Base-by-base conservation (phyloP, 768 basidiomycete genomes). In the Rhodotorula graminis region DNA sequence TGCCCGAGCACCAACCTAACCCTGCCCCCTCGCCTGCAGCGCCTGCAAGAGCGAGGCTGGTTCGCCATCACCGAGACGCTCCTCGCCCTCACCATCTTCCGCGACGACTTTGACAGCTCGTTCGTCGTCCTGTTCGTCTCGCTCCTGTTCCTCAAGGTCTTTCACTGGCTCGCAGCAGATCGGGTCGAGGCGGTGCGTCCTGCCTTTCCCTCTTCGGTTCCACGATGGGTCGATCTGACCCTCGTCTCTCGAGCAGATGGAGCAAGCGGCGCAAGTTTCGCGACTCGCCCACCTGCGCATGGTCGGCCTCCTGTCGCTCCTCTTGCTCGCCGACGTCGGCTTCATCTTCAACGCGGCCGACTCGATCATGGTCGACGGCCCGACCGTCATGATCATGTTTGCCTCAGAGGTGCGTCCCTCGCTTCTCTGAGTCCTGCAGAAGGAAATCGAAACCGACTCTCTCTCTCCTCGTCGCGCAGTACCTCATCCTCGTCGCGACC, bases 41-140 rank as follows among this genome's bases (percentile, higher is more conserved):
- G 94, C 42, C 85, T 99, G 2, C 96, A 97, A 80, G 95, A 98
- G 80, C 86, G 92, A 74, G 86, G 92, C 44, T 98, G 96, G 95
- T 93, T 94, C 83, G 96, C 96, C 82, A 86, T 98, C 62, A 98
- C 96, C 2, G 96, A 99, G 80, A 94, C 92, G 14, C 84, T 99
- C 49, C 84, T 99, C 63, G 95, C 96, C 1, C 90, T 98, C 80
- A 96, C 96, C 49, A 98, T 98, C 76, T 99, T 99, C 82, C 86
- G 93, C 70, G 92, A 94, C 81, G 92, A 93, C 81, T 93, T 95
- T 80, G 92, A 94, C 81, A 86, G 89, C n/a, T 87, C 88, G 8
- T 97, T 98, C 80, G 89, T 89, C 58, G 83, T 93, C 76, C 92
- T 95, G 89, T 98, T 98, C 80, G 89, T 90, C n/a, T 87, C 92